Evolutionary conservation across 208 protist species (phyloP).

Genomic region (Trypanosoma rangeli): DNA sequence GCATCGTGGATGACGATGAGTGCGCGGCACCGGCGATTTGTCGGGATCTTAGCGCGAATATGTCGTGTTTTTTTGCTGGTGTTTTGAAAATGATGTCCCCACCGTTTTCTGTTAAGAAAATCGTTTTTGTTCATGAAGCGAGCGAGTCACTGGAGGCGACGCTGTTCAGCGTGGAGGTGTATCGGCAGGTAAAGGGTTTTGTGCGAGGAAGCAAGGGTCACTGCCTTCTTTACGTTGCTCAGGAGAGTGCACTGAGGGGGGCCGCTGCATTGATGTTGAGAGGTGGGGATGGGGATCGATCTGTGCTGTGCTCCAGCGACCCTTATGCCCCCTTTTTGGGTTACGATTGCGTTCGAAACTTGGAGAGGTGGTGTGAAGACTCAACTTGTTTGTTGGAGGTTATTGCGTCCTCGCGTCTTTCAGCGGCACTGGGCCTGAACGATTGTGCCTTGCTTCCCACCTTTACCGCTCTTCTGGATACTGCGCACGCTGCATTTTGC

Average conservation of each 20-base stretch:
- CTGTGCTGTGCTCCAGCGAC: conserved; percentile 18
- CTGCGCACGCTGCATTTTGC: not conserved
- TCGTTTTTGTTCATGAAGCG: conserved; percentile 5
- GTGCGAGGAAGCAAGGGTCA: not conserved
- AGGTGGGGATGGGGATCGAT: not conserved
- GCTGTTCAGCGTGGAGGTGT: conserved; percentile 6
- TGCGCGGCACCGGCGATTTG: not conserved
- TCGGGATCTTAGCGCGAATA: not conserved
- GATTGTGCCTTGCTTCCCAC: not conserved
- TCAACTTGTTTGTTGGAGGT: not conserved
- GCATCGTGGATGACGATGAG: not conserved
- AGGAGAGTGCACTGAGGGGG: not conserved
- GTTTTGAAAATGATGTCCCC: not conserved
- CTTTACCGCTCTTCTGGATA: conserved; percentile 11
- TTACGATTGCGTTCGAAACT: not conserved
- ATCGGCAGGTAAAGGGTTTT: conserved; percentile 11
- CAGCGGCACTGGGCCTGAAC: not conserved
- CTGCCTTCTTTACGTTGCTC: not conserved
- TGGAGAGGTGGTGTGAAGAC: conserved; percentile 3
- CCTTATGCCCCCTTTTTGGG: conserved; percentile 4
- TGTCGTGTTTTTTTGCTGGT: conserved; percentile 3
- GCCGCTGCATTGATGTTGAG: not conserved
- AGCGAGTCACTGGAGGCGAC: conserved; percentile 9
- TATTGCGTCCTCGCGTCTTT: conserved; percentile 2
- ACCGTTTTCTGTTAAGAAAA: not conserved